phyloP scores from a whole-genome alignment of 2,329 filamentous ascomycete species.

The Aspergillus novofumigatus region DNA sequence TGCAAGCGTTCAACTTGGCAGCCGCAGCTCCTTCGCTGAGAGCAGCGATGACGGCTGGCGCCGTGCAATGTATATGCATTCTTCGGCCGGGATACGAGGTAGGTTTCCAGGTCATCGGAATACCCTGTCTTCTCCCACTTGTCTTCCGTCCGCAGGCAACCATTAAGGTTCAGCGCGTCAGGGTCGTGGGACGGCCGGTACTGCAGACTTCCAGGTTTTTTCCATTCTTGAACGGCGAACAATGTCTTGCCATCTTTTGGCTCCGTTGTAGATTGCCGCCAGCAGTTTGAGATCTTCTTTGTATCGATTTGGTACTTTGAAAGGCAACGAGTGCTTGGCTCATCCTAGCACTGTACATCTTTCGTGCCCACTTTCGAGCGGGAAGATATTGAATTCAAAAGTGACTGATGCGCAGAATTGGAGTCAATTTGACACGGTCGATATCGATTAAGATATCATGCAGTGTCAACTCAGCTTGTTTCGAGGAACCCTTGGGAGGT shows the following conservation, averaged over 20 bases:
- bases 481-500: not conserved
- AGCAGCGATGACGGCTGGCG: constrained; percentile 8
- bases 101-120: constrained; percentile 14
- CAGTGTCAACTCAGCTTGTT: not conserved
- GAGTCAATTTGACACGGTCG: not conserved
- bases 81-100: constrained; percentile 2
- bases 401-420: not conserved
- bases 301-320: not conserved
- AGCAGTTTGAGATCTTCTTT: not conserved
- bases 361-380: not conserved
- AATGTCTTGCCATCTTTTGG: not conserved
- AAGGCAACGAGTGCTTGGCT: not conserved
- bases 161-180: not conserved
- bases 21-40: not conserved
- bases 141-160: constrained; percentile 10
- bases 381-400: not conserved
- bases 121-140: constrained; percentile 21
- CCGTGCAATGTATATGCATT: constrained; percentile 10
- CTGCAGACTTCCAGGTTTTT: not conserved
- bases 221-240: not conserved
- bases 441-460: not conserved
- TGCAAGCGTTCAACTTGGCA: constrained; percentile 7
- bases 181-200: not conserved
- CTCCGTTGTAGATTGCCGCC: not conserved
- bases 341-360: not conserved